Conservation (phyloP, 129 eudicot genomes). For the Smallanthus sonchifolius region DNA sequence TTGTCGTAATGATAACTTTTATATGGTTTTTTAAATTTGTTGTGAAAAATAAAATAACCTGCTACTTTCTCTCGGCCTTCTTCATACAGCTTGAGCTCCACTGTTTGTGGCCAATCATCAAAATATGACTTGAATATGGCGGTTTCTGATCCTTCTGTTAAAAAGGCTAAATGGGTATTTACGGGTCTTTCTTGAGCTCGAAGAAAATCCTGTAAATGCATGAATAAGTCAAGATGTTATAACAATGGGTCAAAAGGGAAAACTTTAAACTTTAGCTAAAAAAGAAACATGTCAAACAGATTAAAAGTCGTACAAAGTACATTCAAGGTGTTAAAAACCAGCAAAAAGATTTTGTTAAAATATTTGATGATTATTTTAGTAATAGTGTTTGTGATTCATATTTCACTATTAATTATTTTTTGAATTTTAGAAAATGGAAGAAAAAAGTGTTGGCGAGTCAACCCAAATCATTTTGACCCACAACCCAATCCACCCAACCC, state of each 20-base stretch:
- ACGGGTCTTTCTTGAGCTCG: slow-evolving; percentile 45
- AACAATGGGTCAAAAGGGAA: not conserved
- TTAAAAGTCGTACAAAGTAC: not conserved
- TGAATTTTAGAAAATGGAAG: not conserved
- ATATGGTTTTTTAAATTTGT: not conserved
- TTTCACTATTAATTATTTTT: not conserved
- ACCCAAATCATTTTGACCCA: not conserved
- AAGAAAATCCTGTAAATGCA: slow-evolving; percentile 37
- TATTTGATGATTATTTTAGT: not conserved
- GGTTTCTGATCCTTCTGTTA: slow-evolving; percentile 73
- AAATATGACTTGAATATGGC: slow-evolving; percentile 54
- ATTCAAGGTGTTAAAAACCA: not conserved
- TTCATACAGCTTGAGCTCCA: slow-evolving; percentile 49
- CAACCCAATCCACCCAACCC: not conserved
- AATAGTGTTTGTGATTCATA: not conserved
- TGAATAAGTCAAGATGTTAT: not conserved
- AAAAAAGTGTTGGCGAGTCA: not conserved
- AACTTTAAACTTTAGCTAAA: not conserved
- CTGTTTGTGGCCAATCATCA: slow-evolving; percentile 56
- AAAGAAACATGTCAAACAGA: not conserved
- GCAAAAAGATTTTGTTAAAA: not conserved
- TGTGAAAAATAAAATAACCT: slow-evolving; percentile 28
- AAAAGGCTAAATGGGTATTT: slow-evolving; percentile 38
- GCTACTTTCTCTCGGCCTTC: slow-evolving; percentile 81
- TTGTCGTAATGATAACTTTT: not conserved